Base-by-base conservation (phyloP, 495 filamentous ascomycete genomes). In the Lophiostoma macrostomum region DNA sequence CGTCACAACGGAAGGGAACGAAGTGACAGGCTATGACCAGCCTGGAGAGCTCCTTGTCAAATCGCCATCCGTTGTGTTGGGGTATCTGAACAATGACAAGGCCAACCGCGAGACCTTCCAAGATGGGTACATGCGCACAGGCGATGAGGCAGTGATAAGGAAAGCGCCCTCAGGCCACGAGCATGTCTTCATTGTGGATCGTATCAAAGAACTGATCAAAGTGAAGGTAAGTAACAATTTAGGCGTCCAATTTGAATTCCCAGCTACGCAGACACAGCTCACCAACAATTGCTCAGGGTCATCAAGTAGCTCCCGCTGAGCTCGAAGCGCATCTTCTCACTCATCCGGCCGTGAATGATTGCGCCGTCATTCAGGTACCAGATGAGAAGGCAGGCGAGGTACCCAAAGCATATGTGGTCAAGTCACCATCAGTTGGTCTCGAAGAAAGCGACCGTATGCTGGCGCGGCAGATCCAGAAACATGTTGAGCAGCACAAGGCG, bases 161-260 rank as follows among this genome's bases (percentile, higher is more conserved):
- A 76, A 80, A 65, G 68, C 78, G 13, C 78, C 84, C 0, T 69
- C 73, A 5, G 85, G 84, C 7, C 70, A 83, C 41, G 88, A 95
- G 67, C 90, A 96, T 63, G 57, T 94, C 28, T 83, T 84, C 57
- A 86, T 96, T 34, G 86, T 90, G 2, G 90, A 96, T 64, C 80
- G 90, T 1, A 84, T 96, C 63, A 96, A 96, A 74, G 90, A 96
- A 69, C 72, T 96, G 45, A 94, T 96, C 72, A 96, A 96, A 70
- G 85, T 90, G 61, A 95, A 94, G 80, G 87, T 88, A 68, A 32
- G 77, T 12, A 14, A 18, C 12, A 61, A 25, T 19, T 22, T 40
- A 42, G 3, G 11, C 16, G 18, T 20, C 20, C n/a, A n/a, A 3
- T 24, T 44, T 42, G 42, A n/a, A n/a, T n/a, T 29, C 1, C 30